These are phyloP conservation scores for Asterella californica DNA, from an alignment of 225 moss, liverwort and hornwort species.

Conservation along the genomic window DNA sequence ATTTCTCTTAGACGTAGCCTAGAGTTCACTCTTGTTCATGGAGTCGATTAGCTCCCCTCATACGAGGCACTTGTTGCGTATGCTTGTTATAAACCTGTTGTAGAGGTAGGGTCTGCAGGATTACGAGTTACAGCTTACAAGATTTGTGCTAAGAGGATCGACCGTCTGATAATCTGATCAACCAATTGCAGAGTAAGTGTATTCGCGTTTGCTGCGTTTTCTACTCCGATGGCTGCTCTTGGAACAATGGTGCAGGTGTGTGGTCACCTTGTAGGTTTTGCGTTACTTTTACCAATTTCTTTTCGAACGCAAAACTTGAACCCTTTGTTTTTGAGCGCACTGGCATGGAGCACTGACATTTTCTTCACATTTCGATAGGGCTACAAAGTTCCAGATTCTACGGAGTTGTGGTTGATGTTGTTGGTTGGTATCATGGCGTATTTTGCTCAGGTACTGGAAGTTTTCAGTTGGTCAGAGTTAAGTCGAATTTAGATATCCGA, in stretches of 20 bases:
- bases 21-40: neutral
- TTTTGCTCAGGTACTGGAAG: slow-evolving; percentile 50
- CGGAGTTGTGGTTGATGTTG: slow-evolving; percentile 48
- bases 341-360: neutral
- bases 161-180: neutral
- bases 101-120: neutral
- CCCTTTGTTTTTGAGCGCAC: neutral
- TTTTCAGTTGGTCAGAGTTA: neutral
- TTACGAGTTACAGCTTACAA: neutral
- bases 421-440: slow-evolving; percentile 64
- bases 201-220: slow-evolving; percentile 71
- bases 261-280: neutral
- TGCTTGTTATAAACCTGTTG: neutral
- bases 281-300: neutral
- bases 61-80: neutral
- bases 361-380: slow-evolving; percentile 34
- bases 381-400: slow-evolving; percentile 41
- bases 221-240: slow-evolving; percentile 60
- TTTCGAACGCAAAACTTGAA: neutral
- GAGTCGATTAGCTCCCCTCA: neutral
- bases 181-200: slow-evolving; percentile 60
- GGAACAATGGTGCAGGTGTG: slow-evolving; percentile 60
- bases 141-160: neutral
- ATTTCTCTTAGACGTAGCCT: no score
- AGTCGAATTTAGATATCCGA: no score